Evolutionary conservation across 176 grass and related monocot genomes (phyloP).

Genomic region (Lolium perenne): DNA sequence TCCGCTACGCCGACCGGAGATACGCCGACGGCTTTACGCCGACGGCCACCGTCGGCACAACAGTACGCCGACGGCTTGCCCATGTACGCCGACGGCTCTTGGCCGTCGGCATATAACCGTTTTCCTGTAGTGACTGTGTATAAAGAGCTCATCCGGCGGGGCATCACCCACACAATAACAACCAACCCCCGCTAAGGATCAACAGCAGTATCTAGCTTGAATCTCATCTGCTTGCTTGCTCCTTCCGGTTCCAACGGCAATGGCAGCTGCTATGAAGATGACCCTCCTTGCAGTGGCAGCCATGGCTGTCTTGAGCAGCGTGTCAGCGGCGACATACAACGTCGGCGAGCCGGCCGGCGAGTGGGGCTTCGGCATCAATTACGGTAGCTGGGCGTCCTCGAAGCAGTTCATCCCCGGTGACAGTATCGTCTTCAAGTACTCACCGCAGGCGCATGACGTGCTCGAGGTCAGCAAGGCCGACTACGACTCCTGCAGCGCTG

Average conservation of each 20-base stretch:
- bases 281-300: constrained; percentile 16
- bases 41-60: no score
- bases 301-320: constrained; percentile 34
- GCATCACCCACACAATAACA: background rate
- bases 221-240: constrained; percentile 32
- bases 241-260: constrained; percentile 37
- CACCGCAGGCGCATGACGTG: constrained; percentile 40
- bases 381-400: constrained; percentile 41
- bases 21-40: no score
- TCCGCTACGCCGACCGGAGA: no score
- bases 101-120: no score
- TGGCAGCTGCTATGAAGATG: constrained; percentile 7
- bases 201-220: no score
- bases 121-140: no score
- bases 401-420: constrained; percentile 55
- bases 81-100: no score
- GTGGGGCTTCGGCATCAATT: constrained; percentile 58
- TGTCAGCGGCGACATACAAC: constrained; percentile 53
- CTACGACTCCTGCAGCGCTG: no score
- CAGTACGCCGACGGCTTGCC: no score
- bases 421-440: constrained; percentile 57
- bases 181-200: background rate
- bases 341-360: constrained; percentile 47
- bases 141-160: background rate
- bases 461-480: constrained; percentile 47